phyloP scores from a whole-genome alignment of 2,329 filamentous ascomycete species.

The Ceratocystis alfenasii region DNA sequence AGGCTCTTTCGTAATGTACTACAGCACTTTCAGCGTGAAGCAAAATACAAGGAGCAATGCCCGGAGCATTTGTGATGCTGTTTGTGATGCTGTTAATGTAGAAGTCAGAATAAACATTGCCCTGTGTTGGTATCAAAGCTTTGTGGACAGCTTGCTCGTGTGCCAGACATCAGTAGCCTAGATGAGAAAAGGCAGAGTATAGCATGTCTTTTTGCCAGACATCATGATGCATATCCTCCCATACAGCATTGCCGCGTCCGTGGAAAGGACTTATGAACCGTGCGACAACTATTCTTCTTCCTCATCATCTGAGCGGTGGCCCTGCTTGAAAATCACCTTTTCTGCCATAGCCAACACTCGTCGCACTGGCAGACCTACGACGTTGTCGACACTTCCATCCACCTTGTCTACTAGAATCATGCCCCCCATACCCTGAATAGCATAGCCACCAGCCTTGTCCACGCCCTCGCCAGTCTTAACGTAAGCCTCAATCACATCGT shows the following conservation, averaged over 20 bases:
- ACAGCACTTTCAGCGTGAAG: too few species aligned
- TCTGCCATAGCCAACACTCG: constrained; percentile 71
- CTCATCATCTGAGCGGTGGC: constrained; percentile 43
- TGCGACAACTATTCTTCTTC: constrained; percentile 22
- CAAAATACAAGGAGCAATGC: too few species aligned
- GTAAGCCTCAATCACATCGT: constrained; percentile 72
- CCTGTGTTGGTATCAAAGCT: not conserved
- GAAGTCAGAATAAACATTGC: too few species aligned
- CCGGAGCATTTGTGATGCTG: too few species aligned
- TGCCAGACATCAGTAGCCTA: not conserved
- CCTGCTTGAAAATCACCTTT: constrained; percentile 67
- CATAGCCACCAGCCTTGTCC: constrained; percentile 94
- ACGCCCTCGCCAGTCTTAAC: constrained; percentile 79
- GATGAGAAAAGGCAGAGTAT: too few species aligned
- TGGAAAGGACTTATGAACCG: not conserved
- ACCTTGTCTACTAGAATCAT: constrained; percentile 81
- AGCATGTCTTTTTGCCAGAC: not conserved
- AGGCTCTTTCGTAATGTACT: too few species aligned
- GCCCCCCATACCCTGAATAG: constrained; percentile 76
- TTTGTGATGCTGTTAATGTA: too few species aligned
- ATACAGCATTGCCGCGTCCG: not conserved
- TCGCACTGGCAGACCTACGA: constrained; percentile 77
- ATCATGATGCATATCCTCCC: too few species aligned
- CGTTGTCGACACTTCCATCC: constrained; percentile 85
- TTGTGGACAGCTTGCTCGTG: not conserved